Conservation (phyloP, 108 stramenopile species). For the Schizochytrium sp. region DNA sequence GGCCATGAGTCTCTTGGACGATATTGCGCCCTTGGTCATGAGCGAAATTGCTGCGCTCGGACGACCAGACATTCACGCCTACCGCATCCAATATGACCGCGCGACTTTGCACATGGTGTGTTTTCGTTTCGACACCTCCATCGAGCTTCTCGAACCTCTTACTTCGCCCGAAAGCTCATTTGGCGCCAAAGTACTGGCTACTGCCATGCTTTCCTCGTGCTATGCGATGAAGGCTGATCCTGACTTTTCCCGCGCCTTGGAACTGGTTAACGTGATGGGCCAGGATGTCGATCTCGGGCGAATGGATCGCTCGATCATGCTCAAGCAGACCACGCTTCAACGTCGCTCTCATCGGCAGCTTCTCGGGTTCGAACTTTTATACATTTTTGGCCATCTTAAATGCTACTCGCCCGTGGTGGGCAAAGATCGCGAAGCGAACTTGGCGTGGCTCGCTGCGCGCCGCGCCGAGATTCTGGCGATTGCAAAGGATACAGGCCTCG, state of each 20-base stretch:
- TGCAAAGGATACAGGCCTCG: background rate
- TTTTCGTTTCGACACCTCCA: background rate
- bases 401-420: background rate
- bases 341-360: background rate
- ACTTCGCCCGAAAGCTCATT: background rate
- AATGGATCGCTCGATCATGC: background rate
- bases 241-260: background rate
- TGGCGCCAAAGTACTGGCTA: background rate
- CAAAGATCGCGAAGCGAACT: background rate
- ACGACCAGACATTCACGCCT: background rate
- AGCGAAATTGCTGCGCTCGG: background rate
- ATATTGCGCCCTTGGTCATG: background rate
- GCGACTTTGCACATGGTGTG: background rate
- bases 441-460: background rate
- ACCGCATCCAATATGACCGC: background rate
- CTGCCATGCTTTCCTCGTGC: background rate
- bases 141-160: background rate
- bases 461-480: background rate
- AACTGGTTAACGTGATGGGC: background rate
- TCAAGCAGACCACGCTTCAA: background rate
- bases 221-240: background rate
- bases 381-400: background rate
- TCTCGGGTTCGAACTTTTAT: background rate
- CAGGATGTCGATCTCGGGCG: background rate
- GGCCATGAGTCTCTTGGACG: background rate